Conservation (phyloP, 768 basidiomycete species). For the Lactifluus pinguis region DNA sequence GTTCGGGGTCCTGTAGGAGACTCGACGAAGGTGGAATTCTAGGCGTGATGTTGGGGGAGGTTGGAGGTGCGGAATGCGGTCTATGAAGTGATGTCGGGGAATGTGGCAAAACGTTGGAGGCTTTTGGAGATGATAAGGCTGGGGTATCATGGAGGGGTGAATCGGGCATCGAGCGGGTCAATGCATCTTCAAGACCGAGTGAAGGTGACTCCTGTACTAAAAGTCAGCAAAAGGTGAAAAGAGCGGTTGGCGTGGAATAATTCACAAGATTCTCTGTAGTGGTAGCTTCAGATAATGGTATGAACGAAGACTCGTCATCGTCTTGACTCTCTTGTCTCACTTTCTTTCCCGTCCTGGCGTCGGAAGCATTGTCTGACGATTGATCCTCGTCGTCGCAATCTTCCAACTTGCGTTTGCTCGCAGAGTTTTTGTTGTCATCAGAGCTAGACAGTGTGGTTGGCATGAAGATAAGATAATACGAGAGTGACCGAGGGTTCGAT, state of each 20-base stretch:
- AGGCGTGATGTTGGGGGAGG: neutral
- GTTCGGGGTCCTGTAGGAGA: conserved; percentile 6
- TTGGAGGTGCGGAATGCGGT: conserved; percentile 5
- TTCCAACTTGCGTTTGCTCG: conserved; percentile 7
- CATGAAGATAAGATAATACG: neutral
- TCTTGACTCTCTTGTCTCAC: neutral
- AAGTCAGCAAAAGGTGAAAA: neutral
- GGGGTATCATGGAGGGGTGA: neutral
- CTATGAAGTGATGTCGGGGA: conserved; percentile 1
- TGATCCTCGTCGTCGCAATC: neutral
- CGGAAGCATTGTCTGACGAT: neutral
- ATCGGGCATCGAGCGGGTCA: neutral
- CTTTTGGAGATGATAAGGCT: neutral
- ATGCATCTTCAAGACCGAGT: neutral
- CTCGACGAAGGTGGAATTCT: neutral
- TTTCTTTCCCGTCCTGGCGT: neutral
- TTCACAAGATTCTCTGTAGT: neutral
- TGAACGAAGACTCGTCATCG: neutral
- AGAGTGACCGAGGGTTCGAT: too few relatives aligned
- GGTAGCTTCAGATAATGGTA: neutral
- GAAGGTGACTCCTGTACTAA: neutral
- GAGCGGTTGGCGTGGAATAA: neutral
- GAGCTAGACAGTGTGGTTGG: neutral
- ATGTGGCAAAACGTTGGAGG: neutral
- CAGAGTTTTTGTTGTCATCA: neutral